Conservation (phyloP, 2,329 filamentous ascomycete genomes). For the Trichoderma simmonsii region DNA sequence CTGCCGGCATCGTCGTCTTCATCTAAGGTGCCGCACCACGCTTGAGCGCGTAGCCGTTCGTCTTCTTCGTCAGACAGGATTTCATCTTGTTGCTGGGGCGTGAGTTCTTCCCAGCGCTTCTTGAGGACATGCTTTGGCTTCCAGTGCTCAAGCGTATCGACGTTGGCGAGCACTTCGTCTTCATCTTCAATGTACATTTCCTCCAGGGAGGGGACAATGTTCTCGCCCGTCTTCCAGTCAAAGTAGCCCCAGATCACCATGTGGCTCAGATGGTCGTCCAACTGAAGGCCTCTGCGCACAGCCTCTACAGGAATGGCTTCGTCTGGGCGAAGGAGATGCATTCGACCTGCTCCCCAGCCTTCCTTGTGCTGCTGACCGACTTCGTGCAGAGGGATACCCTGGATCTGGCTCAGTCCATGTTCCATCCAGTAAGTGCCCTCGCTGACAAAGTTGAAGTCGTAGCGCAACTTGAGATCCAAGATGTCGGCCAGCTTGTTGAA, state of each 20-base stretch:
- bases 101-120: constrained; percentile 41
- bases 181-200: constrained; percentile 53
- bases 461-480: constrained; percentile 55
- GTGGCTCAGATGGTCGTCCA: constrained; percentile 52
- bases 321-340: constrained; percentile 54
- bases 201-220: constrained; percentile 48
- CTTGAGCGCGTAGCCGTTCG: constrained; percentile 35
- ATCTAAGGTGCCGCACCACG: constrained; percentile 29
- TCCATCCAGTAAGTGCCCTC: constrained; percentile 23
- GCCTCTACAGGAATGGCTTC: constrained; percentile 58
- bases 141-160: constrained; percentile 41
- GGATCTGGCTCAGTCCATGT: constrained; percentile 32
- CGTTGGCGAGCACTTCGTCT: constrained; percentile 33
- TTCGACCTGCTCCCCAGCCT: constrained; percentile 50
- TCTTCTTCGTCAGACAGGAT: constrained; percentile 39
- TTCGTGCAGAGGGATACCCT: constrained; percentile 50
- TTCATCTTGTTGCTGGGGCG: constrained; percentile 34
- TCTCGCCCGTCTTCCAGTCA: constrained; percentile 49
- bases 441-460: constrained; percentile 47
- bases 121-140: constrained; percentile 44
- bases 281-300: constrained; percentile 46
- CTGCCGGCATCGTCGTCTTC: constrained; percentile 19
- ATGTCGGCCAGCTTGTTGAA: constrained; percentile 50
- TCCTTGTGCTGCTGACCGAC: constrained; percentile 54
- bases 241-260: constrained; percentile 64